A percentile compares a stretch with the other conserved stretches of the same genome.
phyloP scores from a whole-genome alignment of 495 filamentous ascomycete genomes.

The Podospora conica region DNA sequence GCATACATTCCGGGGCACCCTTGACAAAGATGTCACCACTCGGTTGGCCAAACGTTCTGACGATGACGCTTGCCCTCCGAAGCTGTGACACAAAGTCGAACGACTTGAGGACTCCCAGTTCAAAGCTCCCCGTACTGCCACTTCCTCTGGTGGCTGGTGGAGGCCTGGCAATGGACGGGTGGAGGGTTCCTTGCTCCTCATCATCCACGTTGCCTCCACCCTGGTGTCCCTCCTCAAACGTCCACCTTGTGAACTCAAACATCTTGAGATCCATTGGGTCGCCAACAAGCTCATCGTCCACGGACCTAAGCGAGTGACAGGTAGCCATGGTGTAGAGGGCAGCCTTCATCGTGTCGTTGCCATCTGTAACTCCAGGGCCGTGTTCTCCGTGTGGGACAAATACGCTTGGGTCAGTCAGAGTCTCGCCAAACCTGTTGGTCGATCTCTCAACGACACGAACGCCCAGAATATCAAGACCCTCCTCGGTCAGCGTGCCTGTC shows the following conservation, averaged over 20 bases:
- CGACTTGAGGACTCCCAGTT: conserved; percentile 77
- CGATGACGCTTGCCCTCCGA: conserved; percentile 86
- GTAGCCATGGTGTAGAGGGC: conserved; percentile 93
- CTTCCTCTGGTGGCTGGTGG: conserved; percentile 56
- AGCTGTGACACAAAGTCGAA: conserved; percentile 99
- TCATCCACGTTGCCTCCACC: conserved; percentile 50
- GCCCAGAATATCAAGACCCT: conserved; percentile 92
- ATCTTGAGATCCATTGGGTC: conserved; percentile 97
- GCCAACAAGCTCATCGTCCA: conserved; percentile 83
- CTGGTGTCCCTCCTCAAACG: conserved; percentile 78
- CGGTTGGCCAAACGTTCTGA: conserved; percentile 72
- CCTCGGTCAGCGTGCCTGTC: conserved; percentile 94
- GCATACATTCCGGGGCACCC: conserved; percentile 94
- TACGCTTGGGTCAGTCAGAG: conserved; percentile 41
- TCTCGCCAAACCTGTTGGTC: conserved; percentile 48
- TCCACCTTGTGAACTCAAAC: conserved; percentile 97
- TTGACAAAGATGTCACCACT: conserved; percentile 88
- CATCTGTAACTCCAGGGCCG: conserved; percentile 48
- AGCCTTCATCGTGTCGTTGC: conserved; percentile 60
- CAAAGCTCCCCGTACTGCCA: conserved; percentile 52
- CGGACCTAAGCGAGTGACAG: conserved; percentile 82
- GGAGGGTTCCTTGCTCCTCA: conserved; percentile 59
- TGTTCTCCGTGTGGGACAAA: conserved; percentile 52
- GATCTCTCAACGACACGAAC: conserved; percentile 63
- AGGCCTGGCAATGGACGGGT: conserved; percentile 80